Evolutionary conservation across 2,329 filamentous ascomycete species (phyloP), one percentile per base, ranked within the genome.

Genomic region (Calycina herbarum): DNA sequence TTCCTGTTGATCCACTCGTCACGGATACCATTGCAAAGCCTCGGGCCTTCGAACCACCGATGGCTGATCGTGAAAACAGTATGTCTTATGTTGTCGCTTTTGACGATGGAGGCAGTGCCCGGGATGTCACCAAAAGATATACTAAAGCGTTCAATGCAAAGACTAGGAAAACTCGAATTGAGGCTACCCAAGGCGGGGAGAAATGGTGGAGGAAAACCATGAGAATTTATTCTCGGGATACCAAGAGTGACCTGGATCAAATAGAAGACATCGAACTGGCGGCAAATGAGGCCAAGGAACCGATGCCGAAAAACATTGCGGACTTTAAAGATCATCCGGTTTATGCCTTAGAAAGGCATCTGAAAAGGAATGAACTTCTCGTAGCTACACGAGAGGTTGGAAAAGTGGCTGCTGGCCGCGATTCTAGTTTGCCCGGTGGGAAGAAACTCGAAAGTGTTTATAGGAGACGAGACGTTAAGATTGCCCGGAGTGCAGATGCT

Each of bases 71-170:
- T 6, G 83, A 89, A 64, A 98, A 97, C 71, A 85, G 81, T 63
- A 85, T 99, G 79, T 85, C 83, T 10, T 99, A 99, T 73, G 94
- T 91, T 0, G 81, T 99, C 61, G 92, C 89, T 0, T 97, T 97
- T 69, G 91, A 96, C 69, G 86, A 88, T 13, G 91, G 96, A 70
- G 90, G 88, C 2, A 86, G 86, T 15, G 93, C 88, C 0, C 87
- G 86, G 73, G 95, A 99, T 73, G 92, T 99, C 0, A 99, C 95
- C 0, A 85, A 88, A 64, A 87, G 95, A 17, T 99, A 99, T 75
- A 85, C 89, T 1, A 96, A 95, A 77, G 89, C 90, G 0, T 98
- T 90, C 78, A 95, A 93, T 71, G 91, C 94, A 27, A 98, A 98
- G 78, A 97, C 94, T 0, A 85, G 92, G 27, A 93, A 88, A 69